These are phyloP conservation scores for Phaeosphaeria sp. DNA, from an alignment of 2,329 filamentous ascomycete genomes.

Conservation along the genomic window DNA sequence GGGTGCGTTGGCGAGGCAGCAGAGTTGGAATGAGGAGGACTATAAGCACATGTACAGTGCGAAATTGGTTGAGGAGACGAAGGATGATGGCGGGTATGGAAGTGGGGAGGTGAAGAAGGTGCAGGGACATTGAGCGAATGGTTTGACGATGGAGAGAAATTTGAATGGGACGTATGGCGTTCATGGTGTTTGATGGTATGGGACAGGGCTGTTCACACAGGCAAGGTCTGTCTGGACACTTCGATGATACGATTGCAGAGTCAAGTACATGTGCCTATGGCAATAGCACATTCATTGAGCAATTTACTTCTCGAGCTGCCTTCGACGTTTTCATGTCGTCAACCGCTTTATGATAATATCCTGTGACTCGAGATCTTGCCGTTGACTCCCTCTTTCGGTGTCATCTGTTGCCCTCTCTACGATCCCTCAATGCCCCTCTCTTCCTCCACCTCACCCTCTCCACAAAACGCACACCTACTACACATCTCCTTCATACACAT, in stretches of 20 bases:
- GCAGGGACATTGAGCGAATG: neutral
- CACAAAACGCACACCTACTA: neutral
- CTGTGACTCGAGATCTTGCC: too few species aligned
- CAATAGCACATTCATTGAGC: neutral
- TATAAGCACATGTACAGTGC: slow-evolving; percentile 40
- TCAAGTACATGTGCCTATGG: neutral
- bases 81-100: slow-evolving; percentile 34
- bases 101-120: slow-evolving; percentile 20
- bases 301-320: neutral
- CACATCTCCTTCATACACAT: neutral
- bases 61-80: slow-evolving; percentile 29
- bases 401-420: too few species aligned
- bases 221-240: neutral
- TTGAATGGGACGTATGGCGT: neutral
- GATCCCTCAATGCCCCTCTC: too few species aligned
- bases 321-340: too few species aligned
- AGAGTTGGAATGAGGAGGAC: slow-evolving; percentile 46
- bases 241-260: neutral
- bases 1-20: slow-evolving; percentile 35
- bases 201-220: neutral
- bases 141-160: neutral
- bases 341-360: too few species aligned
- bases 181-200: neutral
- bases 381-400: too few species aligned
- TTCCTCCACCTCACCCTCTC: neutral